A percentile compares a stretch with the other conserved stretches of the same genome.
Conservation (phyloP, 306 rosid species). For the Acacia crassicarpa region DNA sequence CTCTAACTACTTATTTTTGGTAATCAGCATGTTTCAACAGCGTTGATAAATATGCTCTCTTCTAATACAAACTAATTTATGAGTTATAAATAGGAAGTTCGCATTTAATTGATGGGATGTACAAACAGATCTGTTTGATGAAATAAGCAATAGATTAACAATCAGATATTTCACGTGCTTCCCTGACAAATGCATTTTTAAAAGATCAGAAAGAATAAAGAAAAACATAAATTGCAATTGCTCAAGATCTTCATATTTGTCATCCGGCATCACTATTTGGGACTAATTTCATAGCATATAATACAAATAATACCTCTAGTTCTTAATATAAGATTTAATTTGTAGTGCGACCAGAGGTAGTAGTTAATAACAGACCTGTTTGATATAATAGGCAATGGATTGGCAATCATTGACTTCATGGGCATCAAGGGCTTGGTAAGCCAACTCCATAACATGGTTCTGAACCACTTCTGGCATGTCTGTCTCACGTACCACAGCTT, state of each 20-base stretch:
- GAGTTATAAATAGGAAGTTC: not conserved
- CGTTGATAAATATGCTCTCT: not conserved
- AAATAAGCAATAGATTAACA: slow-evolving; percentile 54
- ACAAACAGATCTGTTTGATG: slow-evolving; percentile 52
- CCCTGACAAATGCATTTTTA: not conserved
- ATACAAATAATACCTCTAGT: not conserved
- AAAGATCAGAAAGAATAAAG: not conserved
- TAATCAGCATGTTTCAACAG: not conserved
- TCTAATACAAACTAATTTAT: not conserved
- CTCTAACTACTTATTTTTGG: not conserved
- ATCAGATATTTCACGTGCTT: slow-evolving; percentile 53
- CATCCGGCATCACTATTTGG: not conserved
- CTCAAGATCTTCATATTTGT: not conserved
- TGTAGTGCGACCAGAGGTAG: too few relatives aligned
- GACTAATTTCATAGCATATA: not conserved
- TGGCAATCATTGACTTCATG: slow-evolving; percentile 64
- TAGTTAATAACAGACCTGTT: slow-evolving; percentile 43
- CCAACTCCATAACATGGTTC: slow-evolving; percentile 57
- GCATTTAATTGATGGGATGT: not conserved
- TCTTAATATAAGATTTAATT: too few relatives aligned
- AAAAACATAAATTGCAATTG: not conserved
- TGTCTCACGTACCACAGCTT: slow-evolving; percentile 61
- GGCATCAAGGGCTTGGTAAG: slow-evolving; percentile 67
- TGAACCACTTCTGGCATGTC: slow-evolving; percentile 61
- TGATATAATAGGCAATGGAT: slow-evolving; percentile 62